Evolutionary conservation across 257 asterid species (phyloP), one percentile per base, ranked within the genome.

Genomic region (Scutellaria barbata): DNA sequence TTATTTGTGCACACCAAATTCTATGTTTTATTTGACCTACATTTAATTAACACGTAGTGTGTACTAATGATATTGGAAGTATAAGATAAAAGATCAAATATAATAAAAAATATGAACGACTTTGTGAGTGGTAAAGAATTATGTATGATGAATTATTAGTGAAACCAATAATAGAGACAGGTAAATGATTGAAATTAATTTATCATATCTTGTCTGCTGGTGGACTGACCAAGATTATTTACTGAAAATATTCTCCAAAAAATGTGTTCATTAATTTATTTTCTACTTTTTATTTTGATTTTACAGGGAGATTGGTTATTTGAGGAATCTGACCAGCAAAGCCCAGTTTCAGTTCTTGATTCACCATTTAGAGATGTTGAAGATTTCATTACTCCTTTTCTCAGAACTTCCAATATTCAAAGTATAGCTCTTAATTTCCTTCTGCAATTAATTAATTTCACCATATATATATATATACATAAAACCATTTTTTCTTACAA

Each of bases 311-410:
- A 80, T 6, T 75, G 80, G 82, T 17, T 76, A 12, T 63, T 37
- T 57, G 90, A 84, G 63, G 96, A 86, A 69, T 74, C 60, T 10
- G 94, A 89, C 17, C 96, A 86, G 72, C 85, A 82, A 57, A 89
- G 90, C 69, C 98, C 98, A 6, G 85, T 92, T 17, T 92, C 98
- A 68, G 85, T 92, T 80, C 89, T 89, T 51, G 82, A 84, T 66
- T 87, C 96, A 52, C 85, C 96, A 66, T 92, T 89, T 68, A 79
- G 59, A 48, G 78, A 81, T 57, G 74, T 73, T 12, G 84, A 77
- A 70, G 83, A 69, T n/a, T 80, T 57, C 68, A 61, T 65, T 47
- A 73, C 81, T 42, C 68, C 75, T 43, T 71, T 73, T 81, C 82
- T 79, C 68, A 54, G 63, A 11, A 41, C 72, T 76, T 37, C 75